Conservation (phyloP, 2,329 filamentous ascomycete genomes). For the Colletotrichum tropicale region DNA sequence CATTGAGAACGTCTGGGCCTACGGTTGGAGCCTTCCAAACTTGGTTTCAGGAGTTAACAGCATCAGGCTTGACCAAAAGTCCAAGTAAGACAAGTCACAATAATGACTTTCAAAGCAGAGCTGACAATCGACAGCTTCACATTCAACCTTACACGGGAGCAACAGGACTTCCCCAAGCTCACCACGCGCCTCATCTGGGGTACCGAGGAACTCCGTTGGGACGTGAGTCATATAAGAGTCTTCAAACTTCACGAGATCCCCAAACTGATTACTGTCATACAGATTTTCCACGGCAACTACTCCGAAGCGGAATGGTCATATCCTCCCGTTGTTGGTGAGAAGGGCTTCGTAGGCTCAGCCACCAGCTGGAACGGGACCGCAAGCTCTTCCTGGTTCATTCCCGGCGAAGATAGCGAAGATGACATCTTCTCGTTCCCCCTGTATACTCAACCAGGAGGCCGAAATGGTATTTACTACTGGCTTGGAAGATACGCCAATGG, state of each 20-base stretch:
- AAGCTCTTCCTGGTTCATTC: not conserved
- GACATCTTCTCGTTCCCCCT: not conserved
- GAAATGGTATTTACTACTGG: not conserved
- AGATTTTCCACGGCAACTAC: slow-evolving; percentile 42
- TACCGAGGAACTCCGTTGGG: slow-evolving; percentile 29
- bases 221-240: not conserved
- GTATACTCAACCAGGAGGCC: not conserved
- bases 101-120: rapidly evolving
- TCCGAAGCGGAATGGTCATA: slow-evolving; percentile 44
- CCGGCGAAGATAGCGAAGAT: not conserved
- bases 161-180: slow-evolving; percentile 20
- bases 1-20: slow-evolving; percentile 4
- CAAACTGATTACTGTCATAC: not conserved
- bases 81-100: not conserved
- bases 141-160: slow-evolving; percentile 9
- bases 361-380: slow-evolving; percentile 28
- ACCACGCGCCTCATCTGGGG: not conserved
- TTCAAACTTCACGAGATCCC: rapidly evolving
- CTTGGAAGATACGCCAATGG: not conserved
- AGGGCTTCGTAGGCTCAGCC: slow-evolving; percentile 47
- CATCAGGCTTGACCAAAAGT: not conserved
- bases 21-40: not conserved
- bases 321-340: slow-evolving; percentile 40
- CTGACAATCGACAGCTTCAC: not conserved
- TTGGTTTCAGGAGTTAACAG: not conserved